These are phyloP conservation scores for Lachancea waltii DNA, from an alignment of 805 yeast genomes.

Conservation along the genomic window DNA sequence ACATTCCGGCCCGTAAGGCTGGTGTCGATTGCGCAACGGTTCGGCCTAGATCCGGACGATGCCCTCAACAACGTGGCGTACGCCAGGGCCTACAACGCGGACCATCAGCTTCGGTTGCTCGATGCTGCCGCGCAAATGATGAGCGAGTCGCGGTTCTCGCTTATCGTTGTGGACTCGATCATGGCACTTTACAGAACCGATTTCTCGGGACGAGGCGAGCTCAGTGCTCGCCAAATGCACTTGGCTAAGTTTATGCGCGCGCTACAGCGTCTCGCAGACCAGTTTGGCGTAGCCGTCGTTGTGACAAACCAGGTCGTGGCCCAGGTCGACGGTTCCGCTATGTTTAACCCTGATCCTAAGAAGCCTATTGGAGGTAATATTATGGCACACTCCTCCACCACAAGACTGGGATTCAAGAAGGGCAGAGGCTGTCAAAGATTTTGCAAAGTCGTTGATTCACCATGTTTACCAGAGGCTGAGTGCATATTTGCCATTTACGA, in stretches of 20 bases:
- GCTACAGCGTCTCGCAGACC: slow-evolving; percentile 90
- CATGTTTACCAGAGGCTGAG: slow-evolving; percentile 93
- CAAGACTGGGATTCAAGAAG: slow-evolving; percentile 82
- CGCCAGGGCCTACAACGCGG: slow-evolving; percentile 95
- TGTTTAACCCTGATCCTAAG: slow-evolving; percentile 91
- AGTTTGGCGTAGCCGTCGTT: slow-evolving; percentile 94
- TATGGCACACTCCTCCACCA: slow-evolving; percentile 93
- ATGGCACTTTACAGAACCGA: slow-evolving; percentile 97
- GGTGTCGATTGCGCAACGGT: slow-evolving; percentile 83
- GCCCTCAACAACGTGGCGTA: slow-evolving; percentile 96
- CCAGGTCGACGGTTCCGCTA: slow-evolving; percentile 82
- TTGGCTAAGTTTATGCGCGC: slow-evolving; percentile 90
- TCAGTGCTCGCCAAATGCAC: slow-evolving; percentile 89
- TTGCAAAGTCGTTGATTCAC: slow-evolving; percentile 93
- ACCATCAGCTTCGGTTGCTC: slow-evolving; percentile 82
- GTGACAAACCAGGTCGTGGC: slow-evolving; percentile 96
- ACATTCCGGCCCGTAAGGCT: slow-evolving; percentile 91
- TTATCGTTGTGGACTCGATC: slow-evolving; percentile 91
- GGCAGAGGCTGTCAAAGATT: slow-evolving; percentile 89
- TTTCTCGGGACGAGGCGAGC: slow-evolving; percentile 90
- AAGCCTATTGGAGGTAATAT: slow-evolving; percentile 98
- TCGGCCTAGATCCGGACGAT: slow-evolving; percentile 86
- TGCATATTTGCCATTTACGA: slow-evolving; percentile 93
- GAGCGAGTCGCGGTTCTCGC: slow-evolving; percentile 86
- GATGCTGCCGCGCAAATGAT: slow-evolving; percentile 92